Base-by-base conservation (phyloP, 352 stramenopile genomes). In the Pythium phragmitis region DNA sequence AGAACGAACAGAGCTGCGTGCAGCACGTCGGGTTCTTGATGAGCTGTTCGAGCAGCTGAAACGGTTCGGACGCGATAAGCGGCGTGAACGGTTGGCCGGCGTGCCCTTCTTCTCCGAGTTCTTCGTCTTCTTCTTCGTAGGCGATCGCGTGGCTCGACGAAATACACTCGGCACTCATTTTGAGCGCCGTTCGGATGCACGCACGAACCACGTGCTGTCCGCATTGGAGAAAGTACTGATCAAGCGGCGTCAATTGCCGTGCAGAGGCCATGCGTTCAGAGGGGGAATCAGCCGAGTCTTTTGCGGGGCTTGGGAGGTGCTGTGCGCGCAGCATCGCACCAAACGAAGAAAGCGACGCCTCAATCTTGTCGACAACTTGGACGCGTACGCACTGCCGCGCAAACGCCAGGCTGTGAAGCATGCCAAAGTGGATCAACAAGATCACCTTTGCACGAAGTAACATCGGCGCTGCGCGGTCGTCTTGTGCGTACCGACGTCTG, bases 131-230 rank as follows among this genome's bases (percentile, higher is more conserved):
- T 62, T 60, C 58, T 28, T 70, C 60, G 30, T 74, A 70, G n/a
- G 76, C 63, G 19, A 50, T 58, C 28, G 55, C 51, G 46, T 74
- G 68, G 36, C 63, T 57, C 2, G 69, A 61, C 2, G 73, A 78
- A 42, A 90, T 87, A 33, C 79, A 92, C 49, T 89, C 77, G 0
- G 79, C 80, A 17, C 80, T 76, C 57, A 94, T 74, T 57, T 90
- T 85, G 11, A 92, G 26, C 16, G 85, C 79, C 21, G 73, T 87
- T 56, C 78, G 80, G 62, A 91, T 83, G 21, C 66, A 67, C 2
- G 85, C 51, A 13, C 80, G 79, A 28, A 86, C 76, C 41, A 89
- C 3, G 56, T 90, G 82, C 9, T 89, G 48, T 28, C 77, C 72
- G 47, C 82, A 90, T 30, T 94, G 81, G 6, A 80, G 57, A 5